Evolutionary conservation across 2,329 filamentous ascomycete species (phyloP).

Genomic region (Arthrobotrys entomopaga): DNA sequence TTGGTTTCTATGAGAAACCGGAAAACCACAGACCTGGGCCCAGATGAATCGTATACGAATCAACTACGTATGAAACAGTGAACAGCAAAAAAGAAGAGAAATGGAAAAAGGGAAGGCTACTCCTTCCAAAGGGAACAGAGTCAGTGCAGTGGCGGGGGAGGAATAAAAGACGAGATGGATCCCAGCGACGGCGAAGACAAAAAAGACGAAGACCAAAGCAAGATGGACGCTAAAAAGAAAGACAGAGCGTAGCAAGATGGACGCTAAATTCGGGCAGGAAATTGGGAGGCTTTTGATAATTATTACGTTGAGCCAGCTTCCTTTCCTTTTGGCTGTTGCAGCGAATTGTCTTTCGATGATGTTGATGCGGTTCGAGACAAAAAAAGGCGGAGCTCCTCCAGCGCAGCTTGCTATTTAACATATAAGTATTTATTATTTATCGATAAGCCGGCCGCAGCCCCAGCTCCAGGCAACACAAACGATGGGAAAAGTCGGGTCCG

Average conservation of each 20-base stretch:
- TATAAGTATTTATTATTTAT: too few species aligned
- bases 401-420: not conserved
- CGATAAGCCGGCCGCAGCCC: slow-evolving; percentile 48
- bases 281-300: slow-evolving; percentile 13
- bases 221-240: too few species aligned
- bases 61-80: too few species aligned
- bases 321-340: not conserved
- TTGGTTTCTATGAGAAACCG: not conserved
- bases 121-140: not conserved
- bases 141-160: not conserved
- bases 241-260: too few species aligned
- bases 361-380: slow-evolving; percentile 37
- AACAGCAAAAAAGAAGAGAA: not conserved
- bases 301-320: not conserved
- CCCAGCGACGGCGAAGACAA: slow-evolving; percentile 11
- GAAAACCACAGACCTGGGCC: not conserved
- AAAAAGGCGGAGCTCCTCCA: slow-evolving; percentile 48
- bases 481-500: slow-evolving; percentile 35
- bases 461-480: slow-evolving; percentile 6
- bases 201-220: slow-evolving; percentile 7
- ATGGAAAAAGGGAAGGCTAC: not conserved
- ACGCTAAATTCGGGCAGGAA: slow-evolving; percentile 31
- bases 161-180: slow-evolving; percentile 26
- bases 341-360: slow-evolving; percentile 42
- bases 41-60: too few species aligned